These are phyloP conservation scores for Scedosporium boydii DNA, from an alignment of 2,329 filamentous ascomycete genomes.

Conservation along the genomic window DNA sequence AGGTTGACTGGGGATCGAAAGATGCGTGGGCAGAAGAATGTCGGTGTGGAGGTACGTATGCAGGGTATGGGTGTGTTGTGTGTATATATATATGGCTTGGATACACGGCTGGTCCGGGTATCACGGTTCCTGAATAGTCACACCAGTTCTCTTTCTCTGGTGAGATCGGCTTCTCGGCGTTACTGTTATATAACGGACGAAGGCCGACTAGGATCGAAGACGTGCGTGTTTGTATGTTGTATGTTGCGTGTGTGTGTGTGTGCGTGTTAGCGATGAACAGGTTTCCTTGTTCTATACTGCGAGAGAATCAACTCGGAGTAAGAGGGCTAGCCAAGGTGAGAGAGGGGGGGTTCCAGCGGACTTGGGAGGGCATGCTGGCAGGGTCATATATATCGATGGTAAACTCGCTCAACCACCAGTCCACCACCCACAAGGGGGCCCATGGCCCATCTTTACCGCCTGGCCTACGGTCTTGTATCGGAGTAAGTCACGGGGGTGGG, in stretches of 20 bases:
- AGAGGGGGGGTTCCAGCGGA: not conserved
- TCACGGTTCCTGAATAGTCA: not conserved
- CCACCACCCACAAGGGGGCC: not conserved
- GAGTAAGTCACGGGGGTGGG: constrained; percentile 1
- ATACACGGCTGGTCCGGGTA: not conserved
- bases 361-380: not conserved
- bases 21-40: not conserved
- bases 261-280: not conserved
- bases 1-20: not conserved
- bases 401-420: not conserved
- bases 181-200: not conserved
- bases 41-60: not conserved
- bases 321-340: not conserved
- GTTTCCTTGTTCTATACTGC: not conserved
- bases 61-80: not conserved
- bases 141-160: not conserved
- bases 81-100: not conserved
- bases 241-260: too few species aligned
- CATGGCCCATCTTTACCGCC: not conserved
- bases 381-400: not conserved
- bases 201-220: not conserved
- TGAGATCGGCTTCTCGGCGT: not conserved
- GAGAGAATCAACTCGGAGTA: not conserved
- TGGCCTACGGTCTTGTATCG: not conserved
- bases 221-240: not conserved